phyloP scores from a whole-genome alignment of 331 rosid species.

The Dryas integrifolia region DNA sequence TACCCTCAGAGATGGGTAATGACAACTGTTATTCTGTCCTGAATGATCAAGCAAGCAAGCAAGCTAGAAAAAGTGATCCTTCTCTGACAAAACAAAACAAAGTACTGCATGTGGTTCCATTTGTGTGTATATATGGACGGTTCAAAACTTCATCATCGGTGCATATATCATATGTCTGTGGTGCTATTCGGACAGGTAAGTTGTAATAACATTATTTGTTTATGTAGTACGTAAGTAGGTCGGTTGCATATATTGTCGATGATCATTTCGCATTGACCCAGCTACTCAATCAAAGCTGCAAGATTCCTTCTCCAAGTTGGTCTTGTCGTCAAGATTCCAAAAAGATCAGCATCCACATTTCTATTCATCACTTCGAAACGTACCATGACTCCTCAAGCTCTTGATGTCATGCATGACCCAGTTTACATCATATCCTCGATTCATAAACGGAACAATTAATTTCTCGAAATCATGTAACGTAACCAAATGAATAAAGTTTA shows the following conservation, averaged over 20 bases:
- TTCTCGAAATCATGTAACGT: no score
- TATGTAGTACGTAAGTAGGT: no score
- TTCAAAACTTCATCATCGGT: neutral
- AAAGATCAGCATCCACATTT: slow-evolving; percentile 10
- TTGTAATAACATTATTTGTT: neutral
- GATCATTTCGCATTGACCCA: neutral
- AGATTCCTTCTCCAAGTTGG: slow-evolving; percentile 9
- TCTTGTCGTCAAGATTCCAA: slow-evolving; percentile 21
- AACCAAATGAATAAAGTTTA: no score
- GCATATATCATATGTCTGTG: no score
- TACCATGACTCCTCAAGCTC: no score
- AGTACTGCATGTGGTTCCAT: neutral
- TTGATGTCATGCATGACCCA: no score
- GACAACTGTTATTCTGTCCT: neutral
- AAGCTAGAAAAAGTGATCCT: neutral
- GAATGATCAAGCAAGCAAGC: neutral
- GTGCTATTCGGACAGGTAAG: slow-evolving; percentile 7
- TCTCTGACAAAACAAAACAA: neutral
- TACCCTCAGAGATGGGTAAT: neutral
- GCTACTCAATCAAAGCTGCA: neutral
- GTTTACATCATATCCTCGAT: no score
- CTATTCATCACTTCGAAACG: no score
- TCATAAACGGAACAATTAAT: no score
- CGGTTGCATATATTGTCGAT: neutral
- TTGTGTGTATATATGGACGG: neutral